phyloP scores from a whole-genome alignment of 768 basidiomycete species.

The Lactarius quietus region DNA sequence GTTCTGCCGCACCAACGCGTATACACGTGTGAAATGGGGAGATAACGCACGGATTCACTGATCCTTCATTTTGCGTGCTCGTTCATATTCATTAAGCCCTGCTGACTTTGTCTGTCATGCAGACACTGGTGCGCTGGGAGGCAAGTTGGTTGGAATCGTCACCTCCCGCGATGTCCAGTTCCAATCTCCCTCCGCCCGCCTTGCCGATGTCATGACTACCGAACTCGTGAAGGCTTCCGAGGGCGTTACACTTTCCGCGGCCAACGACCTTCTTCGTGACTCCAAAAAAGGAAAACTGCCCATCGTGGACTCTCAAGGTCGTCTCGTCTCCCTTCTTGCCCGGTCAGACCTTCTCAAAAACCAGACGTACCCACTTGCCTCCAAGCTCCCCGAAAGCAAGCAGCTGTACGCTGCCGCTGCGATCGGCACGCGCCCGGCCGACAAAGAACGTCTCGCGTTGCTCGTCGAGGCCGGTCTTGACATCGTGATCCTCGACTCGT shows the following conservation, averaged over 20 bases:
- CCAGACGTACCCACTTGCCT: conserved; percentile 92
- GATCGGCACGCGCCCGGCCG: conserved; percentile 86
- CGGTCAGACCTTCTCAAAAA: conserved; percentile 98
- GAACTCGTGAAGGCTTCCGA: conserved; percentile 80
- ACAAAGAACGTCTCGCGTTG: conserved; percentile 77
- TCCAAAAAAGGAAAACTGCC: conserved; percentile 99
- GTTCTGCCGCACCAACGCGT: conserved; percentile 83
- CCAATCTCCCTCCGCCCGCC: conserved; percentile 58
- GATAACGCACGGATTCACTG: conserved; percentile 30
- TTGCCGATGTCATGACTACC: conserved; percentile 87
- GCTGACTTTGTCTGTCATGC: conserved; percentile 25
- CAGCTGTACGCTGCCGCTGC: conserved; percentile 97
- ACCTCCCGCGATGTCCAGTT: conserved; percentile 97
- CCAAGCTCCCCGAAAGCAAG: conserved; percentile 86
- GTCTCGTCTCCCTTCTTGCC: conserved; percentile 81
- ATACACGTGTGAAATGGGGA: conserved; percentile 74
- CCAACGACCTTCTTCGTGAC: conserved; percentile 91
- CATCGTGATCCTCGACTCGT: conserved; percentile 92
- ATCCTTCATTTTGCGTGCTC: conserved; percentile 2
- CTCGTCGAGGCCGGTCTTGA: conserved; percentile 95
- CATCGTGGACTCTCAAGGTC: conserved; percentile 62
- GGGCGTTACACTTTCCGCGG: conserved; percentile 87
- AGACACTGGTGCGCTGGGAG: conserved; percentile 86
- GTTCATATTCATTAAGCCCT: conserved; percentile 27
- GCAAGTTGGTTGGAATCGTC: conserved; percentile 94